A percentile compares a stretch with the other conserved stretches of the same genome.
phyloP scores from a whole-genome alignment of 164 flowering plant genomes.

The Umbellularia californica region DNA sequence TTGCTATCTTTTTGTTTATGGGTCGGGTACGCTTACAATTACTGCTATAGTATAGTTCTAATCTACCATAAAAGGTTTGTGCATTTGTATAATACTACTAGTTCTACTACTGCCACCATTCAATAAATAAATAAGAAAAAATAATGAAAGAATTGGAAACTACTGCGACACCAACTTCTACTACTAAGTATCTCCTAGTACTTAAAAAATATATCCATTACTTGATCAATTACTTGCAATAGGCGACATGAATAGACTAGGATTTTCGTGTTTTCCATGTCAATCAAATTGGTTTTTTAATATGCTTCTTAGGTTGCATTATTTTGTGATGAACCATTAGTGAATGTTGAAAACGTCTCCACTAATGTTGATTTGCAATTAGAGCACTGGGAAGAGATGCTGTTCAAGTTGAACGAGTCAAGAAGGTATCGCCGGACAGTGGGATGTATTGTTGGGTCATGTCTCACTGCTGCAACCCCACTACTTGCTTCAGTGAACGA shows the following conservation, averaged over 20 bases:
- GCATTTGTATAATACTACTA: too few relatives aligned
- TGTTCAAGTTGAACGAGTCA: slow-evolving; percentile 56
- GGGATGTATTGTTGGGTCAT: slow-evolving; percentile 74
- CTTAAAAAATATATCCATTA: background rate
- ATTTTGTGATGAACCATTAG: slow-evolving; percentile 7
- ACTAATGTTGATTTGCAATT: slow-evolving; percentile 17
- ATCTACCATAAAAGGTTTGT: too few relatives aligned
- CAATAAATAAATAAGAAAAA: too few relatives aligned
- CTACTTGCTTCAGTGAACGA: slow-evolving; percentile 65
- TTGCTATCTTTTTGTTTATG: background rate
- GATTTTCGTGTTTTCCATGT: background rate
- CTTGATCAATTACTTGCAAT: background rate
- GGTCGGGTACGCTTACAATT: background rate
- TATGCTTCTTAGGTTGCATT: background rate
- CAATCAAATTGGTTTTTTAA: background rate
- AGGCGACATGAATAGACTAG: background rate
- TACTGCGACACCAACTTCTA: background rate
- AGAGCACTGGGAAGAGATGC: slow-evolving; percentile 53
- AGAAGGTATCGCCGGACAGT: slow-evolving; percentile 68
- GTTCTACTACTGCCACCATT: too few relatives aligned
- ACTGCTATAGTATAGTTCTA: too few relatives aligned
- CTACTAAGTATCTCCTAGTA: background rate
- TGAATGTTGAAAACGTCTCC: slow-evolving; percentile 3
- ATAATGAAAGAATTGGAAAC: too few relatives aligned
- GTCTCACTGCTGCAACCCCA: slow-evolving; percentile 67